These are phyloP conservation scores for Speleostelium caveatum DNA, from an alignment of 78 protist genomes.

Conservation along the genomic window DNA sequence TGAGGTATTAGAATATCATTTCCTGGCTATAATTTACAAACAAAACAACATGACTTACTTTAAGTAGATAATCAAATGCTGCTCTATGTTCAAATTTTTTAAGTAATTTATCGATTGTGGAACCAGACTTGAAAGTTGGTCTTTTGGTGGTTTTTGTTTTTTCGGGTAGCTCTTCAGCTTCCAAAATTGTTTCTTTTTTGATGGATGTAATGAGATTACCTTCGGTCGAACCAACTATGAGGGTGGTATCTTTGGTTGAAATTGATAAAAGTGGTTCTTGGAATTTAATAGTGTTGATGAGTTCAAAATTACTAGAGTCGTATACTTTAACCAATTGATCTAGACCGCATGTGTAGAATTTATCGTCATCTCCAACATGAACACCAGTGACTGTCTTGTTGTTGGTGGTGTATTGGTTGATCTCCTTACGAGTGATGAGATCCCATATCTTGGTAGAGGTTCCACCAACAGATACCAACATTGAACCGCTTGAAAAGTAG, in stretches of 20 bases:
- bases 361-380: slow-evolving; percentile 16
- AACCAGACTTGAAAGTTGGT: not conserved
- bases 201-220: slow-evolving; percentile 6
- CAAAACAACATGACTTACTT: not conserved
- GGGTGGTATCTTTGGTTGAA: not conserved
- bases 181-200: not conserved
- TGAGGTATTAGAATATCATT: not conserved
- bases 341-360: slow-evolving; percentile 36
- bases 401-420: not conserved
- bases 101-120: slow-evolving; percentile 38
- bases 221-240: slow-evolving; percentile 29
- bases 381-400: slow-evolving; percentile 44
- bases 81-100: slow-evolving; percentile 56
- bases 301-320: slow-evolving; percentile 7
- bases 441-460: slow-evolving; percentile 47
- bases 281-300: slow-evolving; percentile 24
- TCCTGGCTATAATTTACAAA: not conserved
- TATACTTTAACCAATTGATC: slow-evolving; percentile 47
- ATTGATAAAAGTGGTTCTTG: slow-evolving; percentile 33
- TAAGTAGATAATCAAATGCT: slow-evolving; percentile 58
- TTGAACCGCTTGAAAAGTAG: slow-evolving; percentile 3
- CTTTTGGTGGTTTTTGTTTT: not conserved
- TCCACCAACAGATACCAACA: slow-evolving; percentile 48
- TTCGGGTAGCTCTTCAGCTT: not conserved
- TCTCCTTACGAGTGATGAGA: not conserved